Evolutionary conservation across 495 filamentous ascomycete species (phyloP).

Genomic region (Glonium stellatum): DNA sequence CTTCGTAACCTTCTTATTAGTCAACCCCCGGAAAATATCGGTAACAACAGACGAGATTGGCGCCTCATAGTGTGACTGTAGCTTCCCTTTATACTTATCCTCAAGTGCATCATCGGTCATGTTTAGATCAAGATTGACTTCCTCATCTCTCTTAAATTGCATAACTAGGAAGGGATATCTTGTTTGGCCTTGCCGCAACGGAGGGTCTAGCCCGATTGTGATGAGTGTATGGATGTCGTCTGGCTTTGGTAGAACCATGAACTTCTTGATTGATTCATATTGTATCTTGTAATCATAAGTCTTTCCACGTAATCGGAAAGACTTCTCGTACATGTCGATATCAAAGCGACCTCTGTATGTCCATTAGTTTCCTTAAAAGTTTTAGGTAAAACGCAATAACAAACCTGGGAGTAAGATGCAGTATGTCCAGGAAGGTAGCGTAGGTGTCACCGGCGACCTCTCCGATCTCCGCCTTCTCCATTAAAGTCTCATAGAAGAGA

Average conservation of each 20-base stretch:
- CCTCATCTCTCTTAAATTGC: constrained; percentile 98
- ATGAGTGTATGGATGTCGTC: constrained; percentile 94
- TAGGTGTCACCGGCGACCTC: constrained; percentile 96
- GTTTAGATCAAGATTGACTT: constrained; percentile 93
- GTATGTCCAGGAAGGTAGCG: constrained; percentile 92
- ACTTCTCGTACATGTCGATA: constrained; percentile 98
- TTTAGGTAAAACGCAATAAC: constrained; percentile 24
- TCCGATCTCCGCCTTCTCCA: constrained; percentile 98
- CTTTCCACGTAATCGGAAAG: constrained; percentile 95
- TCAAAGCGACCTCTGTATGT: constrained; percentile 86
- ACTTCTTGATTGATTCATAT: constrained; percentile 95
- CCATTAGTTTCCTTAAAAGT: constrained; percentile 32
- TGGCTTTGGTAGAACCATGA: constrained; percentile 94
- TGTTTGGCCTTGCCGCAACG: constrained; percentile 94
- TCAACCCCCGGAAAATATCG: constrained; percentile 86
- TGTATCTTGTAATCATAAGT: constrained; percentile 99
- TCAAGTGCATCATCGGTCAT: constrained; percentile 80
- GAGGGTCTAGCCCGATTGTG: constrained; percentile 90
- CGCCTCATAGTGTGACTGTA: constrained; percentile 81
- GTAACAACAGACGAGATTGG: constrained; percentile 86
- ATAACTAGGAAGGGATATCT: constrained; percentile 98
- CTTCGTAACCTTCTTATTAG: constrained; percentile 86
- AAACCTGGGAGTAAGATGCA: constrained; percentile 93
- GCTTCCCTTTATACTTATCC: constrained; percentile 81
- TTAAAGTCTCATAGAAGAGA: constrained; percentile 92